Conservation (phyloP, 441 rosid species). For the Sinapis alba region DNA sequence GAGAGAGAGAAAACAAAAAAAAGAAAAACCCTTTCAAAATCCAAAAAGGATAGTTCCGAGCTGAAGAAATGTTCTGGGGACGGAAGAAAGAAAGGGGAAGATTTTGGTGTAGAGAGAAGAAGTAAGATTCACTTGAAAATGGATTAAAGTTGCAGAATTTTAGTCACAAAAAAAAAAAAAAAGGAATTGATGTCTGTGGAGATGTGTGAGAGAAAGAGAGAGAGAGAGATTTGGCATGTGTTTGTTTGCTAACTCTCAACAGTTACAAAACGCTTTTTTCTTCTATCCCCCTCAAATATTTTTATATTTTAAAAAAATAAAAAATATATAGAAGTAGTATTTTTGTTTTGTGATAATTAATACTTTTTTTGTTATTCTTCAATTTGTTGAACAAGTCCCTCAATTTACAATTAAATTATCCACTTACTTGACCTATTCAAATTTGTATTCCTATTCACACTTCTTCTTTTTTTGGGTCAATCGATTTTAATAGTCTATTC, state of each 20-base stretch:
- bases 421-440: not conserved
- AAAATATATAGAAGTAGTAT: not conserved
- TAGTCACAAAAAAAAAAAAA: constrained; percentile 43
- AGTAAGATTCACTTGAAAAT: constrained; percentile 2
- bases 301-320: not conserved
- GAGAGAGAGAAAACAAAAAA: not conserved
- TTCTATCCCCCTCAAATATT: not conserved
- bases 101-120: not conserved
- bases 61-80: not conserved
- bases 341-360: not conserved
- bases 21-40: not conserved
- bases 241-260: constrained; percentile 40
- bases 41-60: constrained; percentile 6
- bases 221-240: constrained; percentile 15
- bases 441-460: not conserved
- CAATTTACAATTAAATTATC: not conserved
- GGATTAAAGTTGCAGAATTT: constrained; percentile 29
- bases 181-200: constrained; percentile 38
- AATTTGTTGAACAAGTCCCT: not conserved
- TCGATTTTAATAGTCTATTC: not conserved
- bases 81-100: not conserved
- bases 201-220: constrained; percentile 2
- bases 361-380: not conserved
- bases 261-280: constrained; percentile 36
- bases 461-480: not conserved